A percentile compares a stretch with the other conserved stretches of the same genome.
Evolutionary conservation across 768 basidiomycete species (phyloP).

Genomic region (Leucocoprinus leucothites): DNA sequence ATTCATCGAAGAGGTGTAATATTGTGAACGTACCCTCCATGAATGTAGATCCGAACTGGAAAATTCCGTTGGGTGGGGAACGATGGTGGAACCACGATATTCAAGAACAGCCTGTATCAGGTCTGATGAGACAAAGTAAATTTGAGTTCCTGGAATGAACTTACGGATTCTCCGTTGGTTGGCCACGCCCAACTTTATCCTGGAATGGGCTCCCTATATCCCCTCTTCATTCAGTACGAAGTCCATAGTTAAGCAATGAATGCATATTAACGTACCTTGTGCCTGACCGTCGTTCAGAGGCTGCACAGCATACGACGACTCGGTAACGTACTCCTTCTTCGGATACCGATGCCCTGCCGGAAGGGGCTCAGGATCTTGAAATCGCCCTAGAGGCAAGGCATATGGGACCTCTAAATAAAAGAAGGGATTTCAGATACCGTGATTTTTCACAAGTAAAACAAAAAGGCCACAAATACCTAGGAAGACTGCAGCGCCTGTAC

Average conservation of each 20-base stretch:
- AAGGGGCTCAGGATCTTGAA: slow-evolving; percentile 58
- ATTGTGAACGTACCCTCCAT: slow-evolving; percentile 54
- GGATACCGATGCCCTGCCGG: slow-evolving; percentile 55
- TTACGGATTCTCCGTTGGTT: slow-evolving; percentile 71
- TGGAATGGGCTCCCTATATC: slow-evolving; percentile 41
- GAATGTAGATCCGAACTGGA: slow-evolving; percentile 74
- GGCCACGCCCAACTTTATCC: slow-evolving; percentile 64
- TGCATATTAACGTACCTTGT: slow-evolving; percentile 32
- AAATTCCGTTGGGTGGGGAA: slow-evolving; percentile 40
- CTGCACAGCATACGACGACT: slow-evolving; percentile 59
- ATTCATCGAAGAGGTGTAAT: neutral
- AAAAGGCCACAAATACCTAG: slow-evolving; percentile 35
- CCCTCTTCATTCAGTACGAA: neutral
- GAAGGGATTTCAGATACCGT: too few species aligned
- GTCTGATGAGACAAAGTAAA: neutral
- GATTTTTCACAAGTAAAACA: neutral
- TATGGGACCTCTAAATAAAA: slow-evolving; percentile 62
- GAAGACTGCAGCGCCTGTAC: slow-evolving; percentile 61
- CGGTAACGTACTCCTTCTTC: slow-evolving; percentile 56
- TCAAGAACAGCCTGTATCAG: slow-evolving; percentile 54
- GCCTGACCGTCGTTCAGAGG: slow-evolving; percentile 66
- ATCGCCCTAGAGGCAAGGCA: slow-evolving; percentile 61
- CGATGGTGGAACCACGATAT: slow-evolving; percentile 60
- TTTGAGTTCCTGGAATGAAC: slow-evolving; percentile 13
- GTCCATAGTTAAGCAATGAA: too few species aligned